Conservation (phyloP, 148 eudicot species). For the Beta vulgaris region DNA sequence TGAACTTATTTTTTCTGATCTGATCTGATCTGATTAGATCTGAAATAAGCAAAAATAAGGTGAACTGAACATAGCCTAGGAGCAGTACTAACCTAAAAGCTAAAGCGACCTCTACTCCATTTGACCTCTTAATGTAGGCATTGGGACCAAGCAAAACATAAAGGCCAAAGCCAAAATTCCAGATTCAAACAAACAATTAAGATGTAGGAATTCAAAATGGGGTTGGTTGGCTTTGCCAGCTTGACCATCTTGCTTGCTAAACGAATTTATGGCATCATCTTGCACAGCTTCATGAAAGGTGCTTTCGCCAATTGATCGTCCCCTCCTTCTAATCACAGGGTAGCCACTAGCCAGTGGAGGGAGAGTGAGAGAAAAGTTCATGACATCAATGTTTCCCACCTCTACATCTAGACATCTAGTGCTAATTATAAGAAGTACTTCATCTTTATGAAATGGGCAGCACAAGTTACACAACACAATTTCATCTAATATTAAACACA, state of each 20-base stretch:
- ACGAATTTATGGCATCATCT: not conserved
- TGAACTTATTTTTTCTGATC: too few relatives aligned
- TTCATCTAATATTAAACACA: too few relatives aligned
- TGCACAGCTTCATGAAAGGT: not conserved
- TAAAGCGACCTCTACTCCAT: not conserved
- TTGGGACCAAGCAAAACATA: slow-evolving; percentile 24
- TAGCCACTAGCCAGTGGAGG: not conserved
- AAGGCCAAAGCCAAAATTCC: not conserved
- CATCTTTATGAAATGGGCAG: too few relatives aligned
- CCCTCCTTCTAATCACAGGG: not conserved
- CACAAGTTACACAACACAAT: too few relatives aligned
- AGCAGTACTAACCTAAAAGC: not conserved
- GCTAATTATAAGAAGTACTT: too few relatives aligned
- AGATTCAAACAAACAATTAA: not conserved
- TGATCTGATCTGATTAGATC: too few relatives aligned
- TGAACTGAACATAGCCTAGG: too few relatives aligned
- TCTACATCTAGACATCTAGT: not conserved
- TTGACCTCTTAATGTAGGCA: slow-evolving; percentile 6
- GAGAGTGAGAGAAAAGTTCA: not conserved
- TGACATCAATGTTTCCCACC: not conserved
- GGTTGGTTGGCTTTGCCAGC: not conserved
- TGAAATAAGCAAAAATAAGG: too few relatives aligned
- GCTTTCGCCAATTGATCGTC: slow-evolving; percentile 6
- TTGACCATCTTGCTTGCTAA: not conserved
- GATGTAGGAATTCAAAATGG: not conserved